A percentile compares a stretch with the other conserved stretches of the same genome.
Evolutionary conservation across 1,284 basidiomycete genomes (phyloP).

Genomic region (Termitomyces sp.): DNA sequence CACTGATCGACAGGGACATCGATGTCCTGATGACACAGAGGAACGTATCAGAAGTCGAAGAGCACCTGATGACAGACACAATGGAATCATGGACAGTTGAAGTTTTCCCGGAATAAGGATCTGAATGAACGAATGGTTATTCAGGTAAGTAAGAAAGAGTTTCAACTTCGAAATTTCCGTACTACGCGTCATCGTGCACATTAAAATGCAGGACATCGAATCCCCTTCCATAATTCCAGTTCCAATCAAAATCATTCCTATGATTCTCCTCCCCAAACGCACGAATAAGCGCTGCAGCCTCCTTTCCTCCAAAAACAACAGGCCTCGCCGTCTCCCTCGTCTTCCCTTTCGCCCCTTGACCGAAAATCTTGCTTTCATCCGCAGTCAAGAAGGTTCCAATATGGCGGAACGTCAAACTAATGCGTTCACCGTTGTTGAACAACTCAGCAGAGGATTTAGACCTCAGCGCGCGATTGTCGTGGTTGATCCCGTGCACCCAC

Average conservation of each 20-base stretch:
- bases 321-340: slow-evolving; percentile 37
- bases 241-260: slow-evolving; percentile 63
- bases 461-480: slow-evolving; percentile 56
- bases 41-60: background rate
- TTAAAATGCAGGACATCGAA: slow-evolving; percentile 14
- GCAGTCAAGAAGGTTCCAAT: slow-evolving; percentile 67
- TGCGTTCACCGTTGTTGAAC: slow-evolving; percentile 53
- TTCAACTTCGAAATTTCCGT: background rate
- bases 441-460: slow-evolving; percentile 52
- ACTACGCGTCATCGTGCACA: background rate
- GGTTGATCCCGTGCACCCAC: slow-evolving; percentile 68
- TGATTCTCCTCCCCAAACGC: slow-evolving; percentile 73
- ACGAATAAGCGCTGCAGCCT: slow-evolving; percentile 45
- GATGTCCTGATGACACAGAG: background rate
- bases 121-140: background rate
- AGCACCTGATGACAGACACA: background rate
- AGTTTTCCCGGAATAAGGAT: background rate
- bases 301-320: slow-evolving; percentile 47
- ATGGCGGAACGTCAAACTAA: slow-evolving; percentile 71
- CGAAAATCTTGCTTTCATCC: slow-evolving; percentile 51
- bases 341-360: slow-evolving; percentile 64
- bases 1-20: background rate
- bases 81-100: too few species aligned
- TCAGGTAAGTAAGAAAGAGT: background rate
- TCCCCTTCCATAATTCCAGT: slow-evolving; percentile 31